Base-by-base conservation (phyloP, 805 yeast species). In the Candida sakaeoensis region DNA sequence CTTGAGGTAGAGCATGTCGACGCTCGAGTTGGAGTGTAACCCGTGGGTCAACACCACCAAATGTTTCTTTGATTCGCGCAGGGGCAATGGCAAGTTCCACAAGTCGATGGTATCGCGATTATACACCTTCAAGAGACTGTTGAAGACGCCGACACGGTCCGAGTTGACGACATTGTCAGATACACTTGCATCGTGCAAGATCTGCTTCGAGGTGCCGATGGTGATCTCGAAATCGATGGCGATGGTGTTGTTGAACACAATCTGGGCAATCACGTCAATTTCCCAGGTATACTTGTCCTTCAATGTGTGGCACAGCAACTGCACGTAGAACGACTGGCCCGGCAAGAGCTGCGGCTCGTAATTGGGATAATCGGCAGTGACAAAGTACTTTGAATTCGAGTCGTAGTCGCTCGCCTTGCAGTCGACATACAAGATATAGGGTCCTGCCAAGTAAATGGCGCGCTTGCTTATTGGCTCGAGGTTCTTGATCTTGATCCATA, bases 21-120 rank as follows among this genome's bases (percentile, higher is more conserved):
- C 88, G 1, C 93, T 82, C 4, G 82, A 75, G 53, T 90, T 93
- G 1, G 97, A 86, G 53, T 88, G 95, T 18, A 93, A 72, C 0
- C 99, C 99, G 58, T 93, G 99, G 0, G 96, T 88, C 9, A 90
- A 50, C 3, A 93, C 70, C 2, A 91, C 93, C 41, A 93, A 65
- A 65, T 93, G 99, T 10, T 82, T 75, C 0, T 95, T 93, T 42
- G 62, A 58, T 0, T 71, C 63, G 8, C 63, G 41, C 41, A 53
- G 42, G 2, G 73, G 76, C 0, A 63, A 43, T 0, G 95, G 93
- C 27, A 71, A 55, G 55, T 78, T 75, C 97, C 98, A 93, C 23
- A 91, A 54, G 39, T 79, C 83, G 3, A 71, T 49, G 0, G 96
- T 85, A 47, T 79, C 84, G 46, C 68, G 63, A 41, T 74, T 69